phyloP scores from a whole-genome alignment of 2,329 filamentous ascomycete genomes.

The Fusarium avenaceum region DNA sequence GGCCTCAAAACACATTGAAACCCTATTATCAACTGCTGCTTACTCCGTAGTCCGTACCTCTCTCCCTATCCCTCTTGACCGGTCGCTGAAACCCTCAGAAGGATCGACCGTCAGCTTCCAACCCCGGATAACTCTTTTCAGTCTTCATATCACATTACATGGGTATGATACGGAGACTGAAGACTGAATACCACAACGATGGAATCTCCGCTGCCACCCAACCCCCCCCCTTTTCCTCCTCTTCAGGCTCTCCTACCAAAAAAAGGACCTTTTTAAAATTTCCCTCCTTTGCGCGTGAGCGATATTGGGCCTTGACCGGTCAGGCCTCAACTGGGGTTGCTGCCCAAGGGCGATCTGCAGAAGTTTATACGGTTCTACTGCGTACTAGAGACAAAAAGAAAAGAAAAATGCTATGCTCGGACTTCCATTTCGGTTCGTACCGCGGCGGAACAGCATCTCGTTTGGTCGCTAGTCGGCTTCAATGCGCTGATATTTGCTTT shows the following conservation, averaged over 20 bases:
- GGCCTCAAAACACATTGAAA: background rate
- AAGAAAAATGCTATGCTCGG: conserved; percentile 11
- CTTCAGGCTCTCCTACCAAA: too few relatives aligned
- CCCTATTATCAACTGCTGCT: conserved; percentile 3
- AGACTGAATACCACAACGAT: background rate
- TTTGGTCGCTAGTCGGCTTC: conserved; percentile 33
- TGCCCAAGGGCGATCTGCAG: conserved; percentile 35
- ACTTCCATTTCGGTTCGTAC: conserved; percentile 17
- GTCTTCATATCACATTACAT: conserved; percentile 22
- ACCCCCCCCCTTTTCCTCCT: conserved; percentile 1
- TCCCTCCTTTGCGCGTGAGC: conserved; percentile 11
- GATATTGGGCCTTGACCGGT: conserved; percentile 20
- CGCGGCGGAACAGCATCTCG: conserved; percentile 4
- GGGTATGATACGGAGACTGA: conserved; percentile 1
- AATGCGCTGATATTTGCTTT: conserved; percentile 29
- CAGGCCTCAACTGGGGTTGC: conserved; percentile 19
- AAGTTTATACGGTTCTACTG: conserved; percentile 1
- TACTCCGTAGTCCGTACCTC: background rate
- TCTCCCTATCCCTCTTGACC: conserved; percentile 12
- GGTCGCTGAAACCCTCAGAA: conserved; percentile 13
- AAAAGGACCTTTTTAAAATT: background rate
- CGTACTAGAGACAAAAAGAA: conserved; percentile 13
- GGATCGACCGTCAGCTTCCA: conserved; percentile 11
- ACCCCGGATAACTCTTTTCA: conserved; percentile 28
- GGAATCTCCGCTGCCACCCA: conserved; percentile 20